Evolutionary conservation across 768 basidiomycete genomes (phyloP), one percentile per base, ranked within the genome.

Genomic region (Pseudohyphozyma bogoriensis): DNA sequence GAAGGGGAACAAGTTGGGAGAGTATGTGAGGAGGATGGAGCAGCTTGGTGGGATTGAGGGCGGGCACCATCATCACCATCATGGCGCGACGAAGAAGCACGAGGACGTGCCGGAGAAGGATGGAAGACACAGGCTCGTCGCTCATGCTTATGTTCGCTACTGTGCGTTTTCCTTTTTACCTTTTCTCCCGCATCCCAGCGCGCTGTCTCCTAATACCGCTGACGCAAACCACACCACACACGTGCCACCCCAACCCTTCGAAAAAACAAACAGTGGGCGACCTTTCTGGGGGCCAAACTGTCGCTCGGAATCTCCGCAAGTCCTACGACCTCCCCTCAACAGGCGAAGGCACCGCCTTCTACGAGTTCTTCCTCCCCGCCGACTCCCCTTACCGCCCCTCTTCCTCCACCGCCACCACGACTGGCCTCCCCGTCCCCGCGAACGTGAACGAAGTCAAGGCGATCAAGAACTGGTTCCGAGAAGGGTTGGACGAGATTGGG

Each of bases 61-160:
- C n/a, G n/a, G n/a, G n/a, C n/a, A n/a, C n/a, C n/a, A n/a, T n/a
- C n/a, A n/a, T n/a, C n/a, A n/a, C n/a, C n/a, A n/a, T n/a, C n/a
- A n/a, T n/a, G n/a, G n/a, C 15, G 52, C n/a, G 16, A 24, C 12
- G 50, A 35, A 51, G 18, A 18, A 51, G 8, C 31, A 51, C 10
- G 46, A 26, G 8, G 50, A 51, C 11, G 26, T 13, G 50, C 20
- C 16, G 22, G 50, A 22, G 22, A 53, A 36, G 22, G n/a, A n/a
- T n/a, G n/a, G n/a, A n/a, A n/a, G n/a, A n/a, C n/a, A n/a, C n/a
- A 10, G 13, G 26, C 37, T 53, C 8, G n/a, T 53, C 26, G 52
- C 52, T 13, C 52, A 53, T 15, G 52, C 52, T 4, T 53, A 53
- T 24, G 52, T 53, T 39, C 52, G 52, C 26, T 53, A 53, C 31